Conservation (phyloP, 805 yeast genomes). For the Cyberlindnera samutprakarnensis region DNA sequence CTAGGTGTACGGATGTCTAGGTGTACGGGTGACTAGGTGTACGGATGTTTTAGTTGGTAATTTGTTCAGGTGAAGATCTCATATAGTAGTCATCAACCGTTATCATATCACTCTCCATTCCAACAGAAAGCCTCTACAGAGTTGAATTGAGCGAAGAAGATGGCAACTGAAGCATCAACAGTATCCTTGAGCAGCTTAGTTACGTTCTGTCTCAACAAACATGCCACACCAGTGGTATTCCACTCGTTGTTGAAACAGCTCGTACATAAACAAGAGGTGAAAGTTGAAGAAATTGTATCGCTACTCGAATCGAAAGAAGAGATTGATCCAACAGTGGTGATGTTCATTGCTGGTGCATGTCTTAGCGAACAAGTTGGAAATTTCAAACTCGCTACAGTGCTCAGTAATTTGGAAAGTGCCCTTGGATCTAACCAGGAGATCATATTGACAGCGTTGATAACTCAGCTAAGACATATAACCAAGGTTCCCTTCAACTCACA, state of each 20-base stretch:
- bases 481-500: conserved; percentile 8
- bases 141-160: too few relatives aligned
- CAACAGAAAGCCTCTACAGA: too few relatives aligned
- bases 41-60: too few relatives aligned
- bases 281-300: conserved; percentile 7
- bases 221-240: conserved; percentile 12
- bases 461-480: conserved; percentile 9
- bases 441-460: conserved; percentile 9
- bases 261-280: conserved; percentile 15
- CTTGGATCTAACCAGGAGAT: conserved; percentile 13
- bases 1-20: too few relatives aligned
- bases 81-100: too few relatives aligned
- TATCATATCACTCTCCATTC: too few relatives aligned
- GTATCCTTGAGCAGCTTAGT: too few relatives aligned
- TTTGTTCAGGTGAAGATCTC: too few relatives aligned
- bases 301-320: conserved; percentile 4
- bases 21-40: too few relatives aligned
- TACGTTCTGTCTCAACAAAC: conserved; percentile 11
- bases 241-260: conserved; percentile 17
- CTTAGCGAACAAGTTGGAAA: conserved; percentile 5
- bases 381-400: conserved; percentile 9
- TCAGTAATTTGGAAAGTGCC: conserved; percentile 8
- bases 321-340: conserved; percentile 17
- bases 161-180: too few relatives aligned
- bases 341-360: conserved; percentile 12